Evolutionary conservation across 106 monocot species (phyloP), one percentile per base, ranked within the genome.

Genomic region (Dendrobium catenatum): DNA sequence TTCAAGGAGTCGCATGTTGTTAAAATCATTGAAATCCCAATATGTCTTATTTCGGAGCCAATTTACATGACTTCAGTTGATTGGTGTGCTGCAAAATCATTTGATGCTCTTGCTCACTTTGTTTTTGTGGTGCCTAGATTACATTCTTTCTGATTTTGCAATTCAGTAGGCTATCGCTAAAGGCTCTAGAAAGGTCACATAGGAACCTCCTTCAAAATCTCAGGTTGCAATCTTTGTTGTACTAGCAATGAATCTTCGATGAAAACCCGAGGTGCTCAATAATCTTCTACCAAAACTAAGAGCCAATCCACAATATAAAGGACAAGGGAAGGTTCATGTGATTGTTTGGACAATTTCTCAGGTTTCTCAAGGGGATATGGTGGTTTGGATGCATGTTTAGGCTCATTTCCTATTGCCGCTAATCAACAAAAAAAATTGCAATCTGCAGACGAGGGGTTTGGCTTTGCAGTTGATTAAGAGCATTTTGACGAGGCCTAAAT

Each of bases 171-270:
- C 86, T 44, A 68, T 82, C 75, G 78, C 81, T 81, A 95, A 95
- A 81, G 88, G 85, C 41, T 84, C 89, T 43, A 98, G 93, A 75
- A 95, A 93, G 49, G 19, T 83, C 48, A 76, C 43, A 55, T 86
- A 89, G 27, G 85, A 86, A 44, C 68, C 89, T 73, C 80, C 92
- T 68, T 78, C 93, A 73, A 91, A 93, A 81, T 86, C 85, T 77
- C 88, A 99, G 95, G 95, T 99, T 83, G 95, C 95, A 44, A 90
- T 99, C 55, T 93, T 99, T 88, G 88, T 88, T 56, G 95, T 91
- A 47, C 80, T 95, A 49, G 93, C 98, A 46, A 87, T 99, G 88
- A 86, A 90, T 68, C 78, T 99, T 75, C 84, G 93, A 24, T 55
- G 91, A 79, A 99, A 95, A 83, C 93, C 95, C 72, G 95, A 99